Conservation (phyloP, 371 early-diverging fungal species). For the Apophysomyces elegans region DNA sequence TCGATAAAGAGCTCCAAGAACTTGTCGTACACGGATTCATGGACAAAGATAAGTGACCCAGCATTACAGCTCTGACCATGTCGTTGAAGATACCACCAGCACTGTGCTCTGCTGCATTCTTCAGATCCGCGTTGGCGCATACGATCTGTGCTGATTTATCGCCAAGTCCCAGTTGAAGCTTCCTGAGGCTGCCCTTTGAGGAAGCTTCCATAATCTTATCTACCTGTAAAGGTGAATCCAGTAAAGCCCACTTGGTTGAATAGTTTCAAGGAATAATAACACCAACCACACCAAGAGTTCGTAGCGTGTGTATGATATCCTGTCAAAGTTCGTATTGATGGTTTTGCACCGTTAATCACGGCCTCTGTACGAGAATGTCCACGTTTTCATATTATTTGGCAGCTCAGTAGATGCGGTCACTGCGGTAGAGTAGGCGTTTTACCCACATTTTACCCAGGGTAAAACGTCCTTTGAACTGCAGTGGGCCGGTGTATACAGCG, state of each 20-base stretch:
- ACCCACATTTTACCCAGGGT: too few species aligned
- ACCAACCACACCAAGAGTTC: too few species aligned
- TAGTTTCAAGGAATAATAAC: too few species aligned
- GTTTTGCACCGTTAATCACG: too few species aligned
- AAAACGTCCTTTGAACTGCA: too few species aligned
- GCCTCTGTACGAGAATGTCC: too few species aligned
- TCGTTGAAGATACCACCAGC: slow-evolving; percentile 78
- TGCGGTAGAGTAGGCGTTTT: too few species aligned
- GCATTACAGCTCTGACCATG: slow-evolving; percentile 91
- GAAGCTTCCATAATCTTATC: slow-evolving; percentile 71
- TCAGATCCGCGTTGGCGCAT: slow-evolving; percentile 83
- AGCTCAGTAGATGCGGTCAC: too few species aligned
- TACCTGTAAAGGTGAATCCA: slow-evolving; percentile 76
- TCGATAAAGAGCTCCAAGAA: slow-evolving; percentile 71
- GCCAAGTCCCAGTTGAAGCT: slow-evolving; percentile 86
- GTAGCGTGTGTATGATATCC: too few species aligned
- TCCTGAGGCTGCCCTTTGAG: slow-evolving; percentile 72
- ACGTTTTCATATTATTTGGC: too few species aligned
- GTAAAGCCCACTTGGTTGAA: slow-evolving; percentile 56
- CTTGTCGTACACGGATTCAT: slow-evolving; percentile 71
- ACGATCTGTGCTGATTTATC: slow-evolving; percentile 91
- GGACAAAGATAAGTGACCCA: slow-evolving; percentile 84
- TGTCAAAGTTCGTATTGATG: too few species aligned
- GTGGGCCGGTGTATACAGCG: too few species aligned
- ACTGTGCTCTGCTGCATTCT: slow-evolving; percentile 72